Percentiles rank a stretch among this genome's conserved stretches.
Evolutionary conservation across 495 filamentous ascomycete genomes (phyloP).

Genomic region (Talaromyces wortmannii): DNA sequence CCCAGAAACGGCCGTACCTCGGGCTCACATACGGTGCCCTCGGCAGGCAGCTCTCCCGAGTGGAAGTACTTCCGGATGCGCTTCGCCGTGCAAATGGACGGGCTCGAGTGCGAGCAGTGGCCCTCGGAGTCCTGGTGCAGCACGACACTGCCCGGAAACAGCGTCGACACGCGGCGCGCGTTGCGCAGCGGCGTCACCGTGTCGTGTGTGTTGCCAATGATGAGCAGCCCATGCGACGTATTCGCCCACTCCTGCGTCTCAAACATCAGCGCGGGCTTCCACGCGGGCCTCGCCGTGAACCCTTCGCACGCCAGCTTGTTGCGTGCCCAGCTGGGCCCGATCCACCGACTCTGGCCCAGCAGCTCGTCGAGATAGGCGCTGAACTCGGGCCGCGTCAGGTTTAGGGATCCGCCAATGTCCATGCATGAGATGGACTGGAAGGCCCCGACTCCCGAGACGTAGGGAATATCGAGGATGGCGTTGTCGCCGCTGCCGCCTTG

Average conservation of each 20-base stretch:
- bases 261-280: background rate
- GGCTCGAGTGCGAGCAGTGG: constrained; percentile 21
- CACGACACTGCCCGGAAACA: constrained; percentile 33
- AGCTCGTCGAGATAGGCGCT: background rate
- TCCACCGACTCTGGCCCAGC: background rate
- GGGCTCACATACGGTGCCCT: constrained; percentile 22
- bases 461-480: background rate
- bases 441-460: background rate
- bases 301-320: background rate
- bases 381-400: background rate
- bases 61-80: constrained; percentile 24
- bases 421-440: background rate
- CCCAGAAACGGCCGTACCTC: background rate
- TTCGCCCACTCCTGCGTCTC: constrained; percentile 13
- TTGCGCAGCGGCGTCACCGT: constrained; percentile 31
- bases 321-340: background rate
- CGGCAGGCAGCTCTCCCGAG: constrained; percentile 25
- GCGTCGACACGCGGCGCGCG: constrained; percentile 33
- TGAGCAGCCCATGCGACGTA: constrained; percentile 35
- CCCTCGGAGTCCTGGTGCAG: constrained; percentile 33
- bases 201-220: constrained; percentile 36
- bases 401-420: background rate
- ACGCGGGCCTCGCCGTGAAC: background rate
- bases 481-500: background rate
- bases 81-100: constrained; percentile 28